These are phyloP conservation scores for Carex sylvatica DNA, from an alignment of 202 grass and related monocot genomes.

Conservation along the genomic window DNA sequence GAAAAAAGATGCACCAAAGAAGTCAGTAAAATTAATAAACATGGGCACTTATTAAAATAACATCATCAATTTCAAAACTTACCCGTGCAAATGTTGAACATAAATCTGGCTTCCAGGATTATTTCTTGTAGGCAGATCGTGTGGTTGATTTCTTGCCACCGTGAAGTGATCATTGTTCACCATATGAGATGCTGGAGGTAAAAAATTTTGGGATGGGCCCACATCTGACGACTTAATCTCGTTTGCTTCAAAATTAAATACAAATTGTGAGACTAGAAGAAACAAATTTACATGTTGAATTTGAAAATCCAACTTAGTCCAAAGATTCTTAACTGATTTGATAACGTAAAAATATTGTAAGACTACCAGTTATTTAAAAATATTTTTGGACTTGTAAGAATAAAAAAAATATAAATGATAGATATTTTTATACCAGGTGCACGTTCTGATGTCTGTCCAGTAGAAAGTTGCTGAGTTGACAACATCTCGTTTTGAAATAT, in stretches of 20 bases:
- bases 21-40: conserved; percentile 2
- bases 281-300: background rate
- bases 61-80: background rate
- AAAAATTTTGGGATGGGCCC: conserved; percentile 15
- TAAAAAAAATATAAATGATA: conserved; percentile 11
- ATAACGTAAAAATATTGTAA: background rate
- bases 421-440: conserved; percentile 41
- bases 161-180: conserved; percentile 44
- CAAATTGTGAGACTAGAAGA: background rate
- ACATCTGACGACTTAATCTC: conserved; percentile 35
- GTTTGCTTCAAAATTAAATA: conserved; percentile 39
- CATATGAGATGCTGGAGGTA: conserved; percentile 44
- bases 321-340: background rate
- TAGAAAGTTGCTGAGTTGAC: conserved; percentile 52
- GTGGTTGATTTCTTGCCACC: conserved; percentile 33
- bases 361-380: too few species aligned
- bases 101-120: conserved; percentile 29
- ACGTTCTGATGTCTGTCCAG: conserved; percentile 35
- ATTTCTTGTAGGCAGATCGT: conserved; percentile 37
- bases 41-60: background rate
- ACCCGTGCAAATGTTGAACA: conserved; percentile 47
- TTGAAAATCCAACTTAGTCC: background rate
- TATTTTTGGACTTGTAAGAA: background rate
- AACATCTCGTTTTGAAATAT: conserved; percentile 51
- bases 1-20: background rate